phyloP scores from a whole-genome alignment of 768 basidiomycete genomes.

The Suillus americanus region DNA sequence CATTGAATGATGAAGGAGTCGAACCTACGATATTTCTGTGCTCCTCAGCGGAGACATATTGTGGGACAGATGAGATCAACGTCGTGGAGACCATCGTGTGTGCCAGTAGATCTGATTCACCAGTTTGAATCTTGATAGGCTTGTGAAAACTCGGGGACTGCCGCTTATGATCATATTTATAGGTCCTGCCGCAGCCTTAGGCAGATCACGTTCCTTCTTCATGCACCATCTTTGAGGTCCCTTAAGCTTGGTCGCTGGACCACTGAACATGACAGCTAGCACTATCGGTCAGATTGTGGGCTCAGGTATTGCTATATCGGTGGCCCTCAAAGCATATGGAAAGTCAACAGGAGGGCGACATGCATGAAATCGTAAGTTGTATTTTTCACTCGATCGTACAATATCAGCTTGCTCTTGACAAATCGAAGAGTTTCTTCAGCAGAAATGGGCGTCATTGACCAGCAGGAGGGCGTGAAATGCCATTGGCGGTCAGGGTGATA shows the following conservation, averaged over 20 bases:
- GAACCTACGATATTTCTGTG: slow-evolving; percentile 45
- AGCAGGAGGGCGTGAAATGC: background rate
- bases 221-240: background rate
- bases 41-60: background rate
- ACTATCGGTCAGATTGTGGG: too few relatives aligned
- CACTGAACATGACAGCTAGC: too few relatives aligned
- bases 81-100: background rate
- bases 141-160: background rate
- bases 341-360: too few relatives aligned
- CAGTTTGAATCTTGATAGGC: background rate
- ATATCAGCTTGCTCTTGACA: too few relatives aligned
- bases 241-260: background rate
- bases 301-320: too few relatives aligned
- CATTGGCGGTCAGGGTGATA: background rate
- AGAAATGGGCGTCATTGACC: background rate
- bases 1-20: slow-evolving; percentile 81
- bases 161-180: background rate
- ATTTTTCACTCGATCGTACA: too few relatives aligned
- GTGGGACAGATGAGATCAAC: background rate
- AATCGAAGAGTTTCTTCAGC: too few relatives aligned
- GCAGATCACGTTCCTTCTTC: too few relatives aligned
- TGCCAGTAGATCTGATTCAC: background rate
- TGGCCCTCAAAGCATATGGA: too few relatives aligned
- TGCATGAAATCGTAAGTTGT: too few relatives aligned
- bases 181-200: background rate